phyloP scores from a whole-genome alignment of 345 rosid species.

The Camelina sativa region DNA sequence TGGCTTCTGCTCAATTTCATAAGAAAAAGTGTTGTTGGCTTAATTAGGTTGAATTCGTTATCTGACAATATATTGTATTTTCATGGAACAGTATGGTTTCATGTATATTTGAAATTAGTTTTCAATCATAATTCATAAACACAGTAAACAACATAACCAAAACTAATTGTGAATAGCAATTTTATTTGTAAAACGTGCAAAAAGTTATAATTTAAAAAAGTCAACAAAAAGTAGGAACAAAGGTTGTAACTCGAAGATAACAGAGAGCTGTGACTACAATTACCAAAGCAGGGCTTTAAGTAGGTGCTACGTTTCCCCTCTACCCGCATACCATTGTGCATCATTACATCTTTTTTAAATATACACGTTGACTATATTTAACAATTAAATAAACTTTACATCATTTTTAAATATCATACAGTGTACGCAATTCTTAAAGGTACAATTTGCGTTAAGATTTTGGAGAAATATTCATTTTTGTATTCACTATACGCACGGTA shows the following conservation, averaged over 20 bases:
- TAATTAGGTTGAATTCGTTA: conserved; percentile 1
- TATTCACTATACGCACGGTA: background rate
- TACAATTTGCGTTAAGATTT: conserved; percentile 5
- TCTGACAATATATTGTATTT: background rate
- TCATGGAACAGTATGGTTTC: background rate
- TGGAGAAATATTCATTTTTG: background rate
- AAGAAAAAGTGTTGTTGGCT: background rate
- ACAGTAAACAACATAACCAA: background rate
- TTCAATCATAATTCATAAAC: background rate
- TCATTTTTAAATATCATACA: background rate
- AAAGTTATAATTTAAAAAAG: background rate
- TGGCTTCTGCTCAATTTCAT: conserved; percentile 49
- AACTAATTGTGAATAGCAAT: no score
- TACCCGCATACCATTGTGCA: background rate
- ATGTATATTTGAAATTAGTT: no score
- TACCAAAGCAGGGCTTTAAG: conserved; percentile 38
- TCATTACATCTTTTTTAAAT: background rate
- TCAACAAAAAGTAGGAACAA: conserved; percentile 8
- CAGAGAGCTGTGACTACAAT: conserved; percentile 23
- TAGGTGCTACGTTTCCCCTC: conserved; percentile 33
- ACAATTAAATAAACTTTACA: background rate
- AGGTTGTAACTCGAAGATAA: conserved; percentile 11
- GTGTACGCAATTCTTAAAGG: background rate
- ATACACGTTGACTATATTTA: background rate
- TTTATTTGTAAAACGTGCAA: conserved; percentile 1